Conservation (phyloP, 164 flowering plant genomes). For the Annona cherimola region DNA sequence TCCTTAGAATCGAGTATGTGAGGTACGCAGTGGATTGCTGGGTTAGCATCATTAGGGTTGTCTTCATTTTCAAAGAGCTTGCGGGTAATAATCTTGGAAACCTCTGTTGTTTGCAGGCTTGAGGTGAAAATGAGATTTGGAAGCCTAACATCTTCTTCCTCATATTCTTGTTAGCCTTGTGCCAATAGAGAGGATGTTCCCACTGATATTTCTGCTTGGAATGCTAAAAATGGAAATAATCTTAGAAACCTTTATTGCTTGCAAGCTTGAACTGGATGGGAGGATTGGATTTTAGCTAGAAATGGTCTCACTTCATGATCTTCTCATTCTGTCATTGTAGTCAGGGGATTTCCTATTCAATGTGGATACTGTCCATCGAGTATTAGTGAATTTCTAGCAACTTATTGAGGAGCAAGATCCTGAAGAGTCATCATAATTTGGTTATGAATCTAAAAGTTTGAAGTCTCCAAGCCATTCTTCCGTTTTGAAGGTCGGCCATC, state of each 20-base stretch:
- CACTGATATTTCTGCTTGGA: conserved; percentile 58
- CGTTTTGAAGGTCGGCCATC: conserved; percentile 53
- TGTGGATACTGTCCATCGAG: conserved; percentile 55
- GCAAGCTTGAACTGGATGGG: conserved; percentile 61
- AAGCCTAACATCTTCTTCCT: conserved; percentile 12
- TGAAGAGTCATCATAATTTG: conserved; percentile 33
- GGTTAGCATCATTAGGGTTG: too few relatives aligned
- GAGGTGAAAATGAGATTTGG: too few relatives aligned
- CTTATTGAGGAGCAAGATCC: conserved; percentile 49
- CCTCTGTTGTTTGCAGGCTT: too few relatives aligned
- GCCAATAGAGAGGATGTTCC: conserved; percentile 49
- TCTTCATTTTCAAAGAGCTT: too few relatives aligned
- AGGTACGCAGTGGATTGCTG: too few relatives aligned
- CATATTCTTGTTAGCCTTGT: conserved; percentile 52
- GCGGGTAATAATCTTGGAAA: too few relatives aligned
- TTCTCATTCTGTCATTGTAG: conserved; percentile 55
- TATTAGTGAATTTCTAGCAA: conserved; percentile 56
- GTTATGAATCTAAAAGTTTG: conserved; percentile 52
- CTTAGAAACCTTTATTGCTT: conserved; percentile 37
- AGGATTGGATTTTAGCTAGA: conserved; percentile 52
- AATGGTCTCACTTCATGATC: conserved; percentile 56
- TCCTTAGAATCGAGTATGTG: too few relatives aligned
- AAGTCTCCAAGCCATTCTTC: conserved; percentile 50
- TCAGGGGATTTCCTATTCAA: conserved; percentile 53
- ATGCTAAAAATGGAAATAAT: conserved; percentile 49